Conservation (phyloP, 768 basidiomycete genomes). For the Mrakia frigida region DNA sequence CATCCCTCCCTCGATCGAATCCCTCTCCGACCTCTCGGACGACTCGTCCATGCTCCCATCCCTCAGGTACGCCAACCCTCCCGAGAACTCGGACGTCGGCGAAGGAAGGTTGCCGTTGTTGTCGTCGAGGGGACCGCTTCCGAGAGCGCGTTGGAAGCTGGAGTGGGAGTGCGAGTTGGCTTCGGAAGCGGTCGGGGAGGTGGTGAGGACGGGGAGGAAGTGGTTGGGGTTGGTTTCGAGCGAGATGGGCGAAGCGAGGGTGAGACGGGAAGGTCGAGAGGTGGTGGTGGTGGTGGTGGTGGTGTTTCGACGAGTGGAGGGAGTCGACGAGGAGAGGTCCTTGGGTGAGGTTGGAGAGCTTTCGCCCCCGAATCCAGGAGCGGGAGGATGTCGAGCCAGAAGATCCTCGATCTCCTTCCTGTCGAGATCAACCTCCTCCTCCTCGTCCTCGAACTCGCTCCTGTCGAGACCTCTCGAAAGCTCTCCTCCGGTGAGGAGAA, state of each 20-base stretch:
- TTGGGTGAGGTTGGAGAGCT: background rate
- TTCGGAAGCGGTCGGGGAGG: background rate
- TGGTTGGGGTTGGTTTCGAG: background rate
- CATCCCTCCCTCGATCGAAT: background rate
- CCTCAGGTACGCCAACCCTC: constrained; percentile 8
- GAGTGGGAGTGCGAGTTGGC: background rate
- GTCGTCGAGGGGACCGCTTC: background rate
- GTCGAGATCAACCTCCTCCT: background rate
- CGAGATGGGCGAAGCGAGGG: constrained; percentile 11
- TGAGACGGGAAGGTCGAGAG: background rate
- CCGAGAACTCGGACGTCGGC: constrained; percentile 15
- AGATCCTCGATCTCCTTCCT: constrained; percentile 11
- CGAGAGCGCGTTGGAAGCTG: too few relatives aligned
- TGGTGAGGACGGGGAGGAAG: constrained; percentile 1
- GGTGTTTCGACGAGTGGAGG: background rate
- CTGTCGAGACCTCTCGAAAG: constrained; percentile 10
- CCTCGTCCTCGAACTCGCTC: background rate
- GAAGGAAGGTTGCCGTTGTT: background rate
- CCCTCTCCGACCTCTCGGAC: too few relatives aligned
- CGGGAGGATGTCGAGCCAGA: constrained; percentile 2
- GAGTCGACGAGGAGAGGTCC: background rate
- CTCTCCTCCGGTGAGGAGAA: constrained; percentile 4
- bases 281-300: background rate
- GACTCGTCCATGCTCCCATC: background rate
- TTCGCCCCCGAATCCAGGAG: background rate